These are phyloP conservation scores for Kluyveromyces starmeri DNA, from an alignment of 805 yeast genomes.

Conservation along the genomic window DNA sequence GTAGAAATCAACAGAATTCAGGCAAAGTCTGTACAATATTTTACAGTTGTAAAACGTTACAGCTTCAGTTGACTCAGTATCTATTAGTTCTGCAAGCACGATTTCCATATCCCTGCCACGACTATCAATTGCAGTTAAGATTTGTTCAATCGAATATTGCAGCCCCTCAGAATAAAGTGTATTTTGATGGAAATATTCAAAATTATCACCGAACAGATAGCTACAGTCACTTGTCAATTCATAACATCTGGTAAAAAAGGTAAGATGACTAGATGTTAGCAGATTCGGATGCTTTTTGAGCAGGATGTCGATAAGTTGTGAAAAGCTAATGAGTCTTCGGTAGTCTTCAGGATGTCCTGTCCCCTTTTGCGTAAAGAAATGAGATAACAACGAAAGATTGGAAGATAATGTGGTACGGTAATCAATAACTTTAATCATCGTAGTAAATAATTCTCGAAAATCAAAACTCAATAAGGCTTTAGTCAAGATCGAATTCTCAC, in stretches of 20 bases:
- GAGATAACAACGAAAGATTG: neutral
- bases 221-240: conserved; percentile 34
- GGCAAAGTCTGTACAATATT: conserved; percentile 27
- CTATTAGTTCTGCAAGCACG: neutral
- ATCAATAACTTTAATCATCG: neutral
- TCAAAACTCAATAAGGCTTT: neutral
- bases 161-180: conserved; percentile 10
- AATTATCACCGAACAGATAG: conserved; percentile 10
- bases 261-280: conserved; percentile 8
- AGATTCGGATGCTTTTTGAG: conserved; percentile 9
- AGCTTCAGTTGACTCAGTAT: conserved; percentile 3
- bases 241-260: conserved; percentile 27
- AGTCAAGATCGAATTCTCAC: neutral
- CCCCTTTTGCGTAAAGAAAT: neutral
- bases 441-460: neutral
- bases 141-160: neutral
- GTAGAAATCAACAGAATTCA: conserved; percentile 24
- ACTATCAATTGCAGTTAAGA: neutral
- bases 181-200: conserved; percentile 3
- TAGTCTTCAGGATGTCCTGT: conserved; percentile 4
- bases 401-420: neutral
- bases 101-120: neutral
- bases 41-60: conserved; percentile 30
- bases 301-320: conserved; percentile 20
- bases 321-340: conserved; percentile 11